Evolutionary conservation across 192 early-diverging fungal species (phyloP).

Genomic region (Kappamyces sp.): DNA sequence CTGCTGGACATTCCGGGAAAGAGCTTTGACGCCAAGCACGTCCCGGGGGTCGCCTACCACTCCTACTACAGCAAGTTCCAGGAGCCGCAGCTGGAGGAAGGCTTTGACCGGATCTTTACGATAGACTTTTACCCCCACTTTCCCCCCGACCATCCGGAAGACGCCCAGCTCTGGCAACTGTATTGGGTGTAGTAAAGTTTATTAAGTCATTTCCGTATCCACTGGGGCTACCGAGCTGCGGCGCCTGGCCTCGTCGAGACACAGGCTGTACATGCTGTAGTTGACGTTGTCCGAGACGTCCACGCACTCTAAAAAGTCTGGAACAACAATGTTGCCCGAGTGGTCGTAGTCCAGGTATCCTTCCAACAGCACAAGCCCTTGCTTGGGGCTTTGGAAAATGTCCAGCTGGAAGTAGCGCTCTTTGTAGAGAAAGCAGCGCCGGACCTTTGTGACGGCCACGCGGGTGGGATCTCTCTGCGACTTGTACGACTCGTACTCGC

Average conservation of each 20-base stretch:
- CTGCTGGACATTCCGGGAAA: conserved; percentile 13
- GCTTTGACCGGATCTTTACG: conserved; percentile 53
- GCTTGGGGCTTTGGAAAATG: conserved; percentile 23
- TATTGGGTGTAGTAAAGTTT: no score
- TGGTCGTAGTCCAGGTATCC: conserved; percentile 36
- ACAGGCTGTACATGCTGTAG: conserved; percentile 29
- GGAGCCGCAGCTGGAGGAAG: conserved; percentile 42
- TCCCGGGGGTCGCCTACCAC: conserved; percentile 51
- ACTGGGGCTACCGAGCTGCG: no score
- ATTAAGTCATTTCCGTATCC: no score
- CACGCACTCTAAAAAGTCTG: conserved; percentile 28
- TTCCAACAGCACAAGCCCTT: conserved; percentile 36
- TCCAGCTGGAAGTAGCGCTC: conserved; percentile 42
- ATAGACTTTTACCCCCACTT: conserved; percentile 59
- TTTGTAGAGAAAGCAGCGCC: conserved; percentile 35
- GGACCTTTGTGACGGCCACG: conserved; percentile 22
- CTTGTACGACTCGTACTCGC: conserved; percentile 31
- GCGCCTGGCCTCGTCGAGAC: no score
- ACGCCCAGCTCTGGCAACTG: conserved; percentile 52
- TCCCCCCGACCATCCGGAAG: conserved; percentile 35
- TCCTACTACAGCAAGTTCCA: conserved; percentile 41
- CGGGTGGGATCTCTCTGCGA: conserved; percentile 32
- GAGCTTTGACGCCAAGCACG: conserved; percentile 28
- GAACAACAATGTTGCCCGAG: conserved; percentile 4
- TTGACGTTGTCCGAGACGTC: conserved; percentile 33